Base-by-base conservation (phyloP, 371 early-diverging fungal genomes). In the Apophysomyces elegans region DNA sequence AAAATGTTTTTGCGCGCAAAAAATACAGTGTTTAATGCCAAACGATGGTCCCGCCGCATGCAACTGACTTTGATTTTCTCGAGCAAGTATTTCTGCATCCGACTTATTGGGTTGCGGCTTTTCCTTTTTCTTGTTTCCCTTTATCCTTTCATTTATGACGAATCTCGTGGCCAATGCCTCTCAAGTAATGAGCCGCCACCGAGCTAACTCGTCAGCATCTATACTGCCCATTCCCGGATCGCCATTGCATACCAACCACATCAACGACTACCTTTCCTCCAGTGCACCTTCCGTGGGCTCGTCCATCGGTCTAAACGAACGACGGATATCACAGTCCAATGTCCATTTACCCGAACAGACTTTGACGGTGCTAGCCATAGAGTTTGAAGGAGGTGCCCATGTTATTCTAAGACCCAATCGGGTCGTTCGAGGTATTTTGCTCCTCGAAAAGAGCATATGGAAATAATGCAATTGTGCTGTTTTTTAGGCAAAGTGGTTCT, bases 371-470 rank as follows among this genome's bases (percentile, higher is more conserved):
- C 4, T 56, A 65, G n/a, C 50, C 0, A 67, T 83, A 5, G 84
- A 83, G 41, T 80, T 83, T 56, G 81, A 83, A 32, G 84, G 84
- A 16, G 84, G 84, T 5, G 65, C 71, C 1, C 79, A 80, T 57
- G 70, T 79, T 18, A 83, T 83, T 67, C 65, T 83, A 21, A 72
- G 84, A 21, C 84, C 84, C 4, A 79, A 80, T 61, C 70, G 84
- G 32, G 65, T 75, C 46, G 63, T 79, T 18, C 71, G 83, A 72
- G 82, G 82, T 77, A 65, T 2, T 37, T 32, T 3, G 4, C 11
- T 38, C 56, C 60, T 43, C 38, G 60, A 7, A 2, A 26, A 26
- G 32, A 2, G 32, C 32, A 26, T 26, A 26, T 26, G 2, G 32
- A 26, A 26, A 26, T 26, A 26, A 26, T 26, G 32, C 32, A 26